phyloP scores from a whole-genome alignment of 1,284 basidiomycete species.

The Apiotrichum mycotoxinovorans region DNA sequence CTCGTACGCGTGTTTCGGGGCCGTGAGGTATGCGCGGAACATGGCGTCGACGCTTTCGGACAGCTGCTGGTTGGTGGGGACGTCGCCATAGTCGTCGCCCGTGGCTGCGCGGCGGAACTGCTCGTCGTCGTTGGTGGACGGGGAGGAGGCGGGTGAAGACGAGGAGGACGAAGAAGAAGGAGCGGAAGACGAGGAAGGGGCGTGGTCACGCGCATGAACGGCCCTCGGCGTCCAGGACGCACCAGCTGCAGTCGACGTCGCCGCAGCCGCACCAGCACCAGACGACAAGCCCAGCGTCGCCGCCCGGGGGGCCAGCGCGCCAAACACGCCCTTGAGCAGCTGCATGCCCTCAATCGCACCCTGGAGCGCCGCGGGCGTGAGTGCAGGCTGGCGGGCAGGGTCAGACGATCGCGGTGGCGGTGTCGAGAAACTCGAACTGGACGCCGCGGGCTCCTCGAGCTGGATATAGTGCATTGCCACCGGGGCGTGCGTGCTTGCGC shows the following conservation, averaged over 20 bases:
- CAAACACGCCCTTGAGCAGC: not conserved
- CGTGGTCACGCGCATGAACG: not conserved
- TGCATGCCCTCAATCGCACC: not conserved
- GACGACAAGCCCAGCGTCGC: not conserved
- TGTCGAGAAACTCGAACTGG: too few species aligned
- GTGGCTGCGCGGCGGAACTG: not conserved
- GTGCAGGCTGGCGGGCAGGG: not conserved
- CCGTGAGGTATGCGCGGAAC: not conserved
- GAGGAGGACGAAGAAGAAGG: not conserved
- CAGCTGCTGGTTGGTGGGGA: not conserved
- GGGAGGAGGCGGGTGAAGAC: not conserved
- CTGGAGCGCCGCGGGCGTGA: not conserved
- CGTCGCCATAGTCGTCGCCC: not conserved
- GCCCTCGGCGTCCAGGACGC: too few species aligned
- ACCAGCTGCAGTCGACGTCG: too few species aligned
- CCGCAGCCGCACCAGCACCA: too few species aligned
- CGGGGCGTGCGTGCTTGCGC: too few species aligned
- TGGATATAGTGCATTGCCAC: too few species aligned
- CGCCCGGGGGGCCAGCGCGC: not conserved
- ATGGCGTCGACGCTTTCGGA: not conserved
- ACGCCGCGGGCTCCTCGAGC: too few species aligned
- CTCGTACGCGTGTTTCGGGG: not conserved
- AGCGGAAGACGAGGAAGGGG: not conserved
- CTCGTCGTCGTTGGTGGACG: not conserved
- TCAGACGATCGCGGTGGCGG: too few species aligned